phyloP scores from a whole-genome alignment of 2,329 filamentous ascomycete species.

The Fusarium graminum region DNA sequence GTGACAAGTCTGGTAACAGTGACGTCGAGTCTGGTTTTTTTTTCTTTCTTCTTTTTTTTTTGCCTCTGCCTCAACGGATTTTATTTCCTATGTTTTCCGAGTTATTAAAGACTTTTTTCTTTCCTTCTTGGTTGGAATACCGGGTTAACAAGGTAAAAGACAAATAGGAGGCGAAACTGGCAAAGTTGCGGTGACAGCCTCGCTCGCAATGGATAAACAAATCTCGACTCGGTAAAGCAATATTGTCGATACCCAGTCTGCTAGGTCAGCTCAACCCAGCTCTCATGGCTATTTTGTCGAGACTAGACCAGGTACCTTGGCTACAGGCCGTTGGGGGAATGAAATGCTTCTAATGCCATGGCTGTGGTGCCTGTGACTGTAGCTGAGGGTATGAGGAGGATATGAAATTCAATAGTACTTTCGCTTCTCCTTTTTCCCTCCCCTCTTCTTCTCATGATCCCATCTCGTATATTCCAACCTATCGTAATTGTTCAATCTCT shows the following conservation, averaged over 20 bases:
- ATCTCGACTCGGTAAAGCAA: constrained; percentile 21
- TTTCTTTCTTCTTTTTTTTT: neutral
- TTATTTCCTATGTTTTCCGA: constrained; percentile 4
- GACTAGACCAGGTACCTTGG: constrained; percentile 3
- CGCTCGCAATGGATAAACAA: constrained; percentile 15
- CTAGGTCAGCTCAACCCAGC: constrained; percentile 25
- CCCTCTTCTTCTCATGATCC: constrained; percentile 26
- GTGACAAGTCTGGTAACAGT: constrained; percentile 27
- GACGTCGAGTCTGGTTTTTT: constrained; percentile 23
- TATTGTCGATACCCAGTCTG: constrained; percentile 12
- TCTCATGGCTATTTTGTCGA: constrained; percentile 31
- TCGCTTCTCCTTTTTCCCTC: constrained; percentile 26
- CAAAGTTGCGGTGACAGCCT: constrained; percentile 31
- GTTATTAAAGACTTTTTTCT: constrained; percentile 2
- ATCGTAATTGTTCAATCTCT: constrained; percentile 49
- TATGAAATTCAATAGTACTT: constrained; percentile 27
- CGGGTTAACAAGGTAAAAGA: constrained; percentile 3
- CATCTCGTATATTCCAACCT: constrained; percentile 31
- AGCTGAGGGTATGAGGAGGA: constrained; percentile 19
- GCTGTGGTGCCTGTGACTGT: neutral
- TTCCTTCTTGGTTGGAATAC: constrained; percentile 10
- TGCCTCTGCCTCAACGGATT: constrained; percentile 8
- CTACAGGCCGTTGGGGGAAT: constrained; percentile 34
- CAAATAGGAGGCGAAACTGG: constrained; percentile 4
- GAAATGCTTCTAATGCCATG: constrained; percentile 27